Base-by-base conservation (phyloP, 192 early-diverging fungal genomes). In the Linnemannia exigua region DNA sequence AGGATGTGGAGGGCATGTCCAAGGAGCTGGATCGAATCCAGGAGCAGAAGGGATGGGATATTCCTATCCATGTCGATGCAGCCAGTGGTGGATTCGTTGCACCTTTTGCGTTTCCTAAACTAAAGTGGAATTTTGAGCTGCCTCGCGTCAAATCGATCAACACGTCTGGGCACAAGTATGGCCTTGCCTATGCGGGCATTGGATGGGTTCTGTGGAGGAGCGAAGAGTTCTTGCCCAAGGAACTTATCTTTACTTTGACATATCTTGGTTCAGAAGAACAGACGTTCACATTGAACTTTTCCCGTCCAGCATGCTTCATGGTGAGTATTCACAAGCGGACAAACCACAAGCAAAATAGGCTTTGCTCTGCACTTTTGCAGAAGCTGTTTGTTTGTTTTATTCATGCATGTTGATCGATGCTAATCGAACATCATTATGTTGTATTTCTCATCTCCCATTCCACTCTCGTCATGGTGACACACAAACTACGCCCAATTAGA, bases 71-170 rank as follows among this genome's bases (percentile, higher is more conserved):
- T 83, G 93, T 97, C 58, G 96, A 97, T 79, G 96, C 93, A 7
- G 96, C 96, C 68, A 92, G 92, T 76, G 96, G 96, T 54, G 96
- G 95, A 19, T 95, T 97, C 70, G 89, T 97, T n/a, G 96, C 95
- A 15, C 96, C 96, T 5, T 97, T 97, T 90, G 90, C 92, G 11
- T 89, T 89, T 54, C 96, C 95, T 28, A 90, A 94, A 15, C 89
- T 96, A 46, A 88, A 89, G 69, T 97, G 96, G 96, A 89, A 91
- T 54, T 78, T 84, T 67, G 78, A 88, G 84, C 88, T 96, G 19
- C 80, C 83, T 4, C 93, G 91, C 19, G 96, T 97, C 17, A 91
- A 89, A 11, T 95, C 94, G 25, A 97, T 97, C 88, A 96, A 96
- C 82, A 92, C 92, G 28, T 95, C 94, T 58, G 95, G 96, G 61